Percentiles rank a stretch among this genome's conserved stretches.
phyloP scores from a whole-genome alignment of 208 protist species.

The Acanthamoeba castellanii region DNA sequence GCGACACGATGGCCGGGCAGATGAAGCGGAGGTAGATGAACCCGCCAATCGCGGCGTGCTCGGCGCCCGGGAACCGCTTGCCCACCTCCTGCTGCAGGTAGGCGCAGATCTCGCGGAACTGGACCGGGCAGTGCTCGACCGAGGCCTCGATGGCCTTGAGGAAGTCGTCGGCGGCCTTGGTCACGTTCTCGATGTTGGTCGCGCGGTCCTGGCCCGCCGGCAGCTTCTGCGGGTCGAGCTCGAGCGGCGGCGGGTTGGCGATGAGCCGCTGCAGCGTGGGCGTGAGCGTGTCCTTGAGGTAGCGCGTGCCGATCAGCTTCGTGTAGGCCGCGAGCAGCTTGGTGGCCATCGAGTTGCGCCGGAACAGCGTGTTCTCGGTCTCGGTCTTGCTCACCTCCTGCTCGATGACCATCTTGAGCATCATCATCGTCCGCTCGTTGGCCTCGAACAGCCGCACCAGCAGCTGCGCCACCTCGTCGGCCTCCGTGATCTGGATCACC shows the following conservation, averaged over 20 bases:
- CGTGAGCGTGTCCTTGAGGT: constrained; percentile 73
- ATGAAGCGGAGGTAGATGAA: constrained; percentile 87
- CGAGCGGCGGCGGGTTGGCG: constrained; percentile 28
- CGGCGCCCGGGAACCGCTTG: constrained; percentile 77
- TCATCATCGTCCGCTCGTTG: constrained; percentile 65
- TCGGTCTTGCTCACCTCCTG: constrained; percentile 81
- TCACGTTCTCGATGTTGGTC: constrained; percentile 68
- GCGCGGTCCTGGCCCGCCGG: not conserved
- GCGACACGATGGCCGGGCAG: constrained; percentile 82
- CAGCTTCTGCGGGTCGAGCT: constrained; percentile 73
- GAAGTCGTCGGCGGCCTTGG: constrained; percentile 67
- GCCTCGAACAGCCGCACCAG: constrained; percentile 78
- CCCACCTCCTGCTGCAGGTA: constrained; percentile 70
- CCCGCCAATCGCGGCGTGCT: constrained; percentile 77
- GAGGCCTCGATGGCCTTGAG: constrained; percentile 73
- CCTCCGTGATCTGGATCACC: constrained; percentile 81
- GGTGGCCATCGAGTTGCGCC: constrained; percentile 82
- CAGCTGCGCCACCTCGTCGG: constrained; percentile 78
- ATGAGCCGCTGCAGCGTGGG: constrained; percentile 58
- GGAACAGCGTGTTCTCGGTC: constrained; percentile 82
- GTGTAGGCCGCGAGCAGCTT: constrained; percentile 84
- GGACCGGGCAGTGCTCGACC: not conserved
- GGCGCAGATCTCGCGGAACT: constrained; percentile 74
- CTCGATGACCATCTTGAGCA: constrained; percentile 78
- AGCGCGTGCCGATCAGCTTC: constrained; percentile 79